Base-by-base conservation (phyloP, 2,329 filamentous ascomycete genomes). In the Trichophyton simii region DNA sequence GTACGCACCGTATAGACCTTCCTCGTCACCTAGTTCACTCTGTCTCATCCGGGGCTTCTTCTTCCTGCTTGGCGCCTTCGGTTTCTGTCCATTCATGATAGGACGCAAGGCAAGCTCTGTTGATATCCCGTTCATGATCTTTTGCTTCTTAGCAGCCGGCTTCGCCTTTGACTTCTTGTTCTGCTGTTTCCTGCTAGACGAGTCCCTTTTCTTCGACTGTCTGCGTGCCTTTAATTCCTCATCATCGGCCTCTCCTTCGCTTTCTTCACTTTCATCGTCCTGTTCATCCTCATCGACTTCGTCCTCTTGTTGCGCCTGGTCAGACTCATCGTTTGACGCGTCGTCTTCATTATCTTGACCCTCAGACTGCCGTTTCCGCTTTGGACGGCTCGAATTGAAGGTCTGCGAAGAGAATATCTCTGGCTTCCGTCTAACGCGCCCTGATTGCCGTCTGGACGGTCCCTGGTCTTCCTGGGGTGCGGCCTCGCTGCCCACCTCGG, bases 71-170 rank as follows among this genome's bases (percentile, higher is more conserved):
- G 74, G 66, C 62, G 76, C 76, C 57, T 67, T 68, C 67, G 72
- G 77, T 38, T 72, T 71, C 65, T 75, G 74, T 48, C 72, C 72
- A 66, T 77, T 78, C 50, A 75, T 72, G 41, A 78, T 77, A 5
- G 80, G 79, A 25, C 83, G 77, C 57, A 85, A 78, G 11, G 83
- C 82, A 58, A 86, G 73, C 63, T 76, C 79, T 52, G 71, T 75
- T 52, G 71, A 70, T 36, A 73, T 64, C 18, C 72, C 77, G 63
- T 79, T 77, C 58, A 78, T 77, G 65, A 80, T 80, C 71, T 81
- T 85, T 44, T 79, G 73, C 70, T 84, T 82, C 72, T 83, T 83
- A 28, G 77, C 70, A 18, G 77, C 75, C 31, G 68, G 64, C 63
- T 71, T 75, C 5, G 68, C 22, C 65, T 68, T 73, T 60, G 71